Conservation (phyloP, 2,329 filamentous ascomycete species). For the Botrytis porri region DNA sequence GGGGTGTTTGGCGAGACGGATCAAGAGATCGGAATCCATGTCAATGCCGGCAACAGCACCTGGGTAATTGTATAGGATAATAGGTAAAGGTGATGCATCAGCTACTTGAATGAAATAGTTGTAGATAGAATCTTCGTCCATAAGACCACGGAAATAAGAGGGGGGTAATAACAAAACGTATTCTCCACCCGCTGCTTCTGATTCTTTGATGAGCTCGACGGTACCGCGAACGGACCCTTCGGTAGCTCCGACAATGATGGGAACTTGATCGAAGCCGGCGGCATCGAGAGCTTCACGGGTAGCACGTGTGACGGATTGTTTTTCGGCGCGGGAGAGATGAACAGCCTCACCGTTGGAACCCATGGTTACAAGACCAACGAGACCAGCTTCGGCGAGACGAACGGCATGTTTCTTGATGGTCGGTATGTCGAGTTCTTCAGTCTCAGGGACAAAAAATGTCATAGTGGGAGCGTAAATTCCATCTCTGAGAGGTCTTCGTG, state of each 20-base stretch:
- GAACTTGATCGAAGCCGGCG: constrained; percentile 71
- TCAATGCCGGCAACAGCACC: constrained; percentile 84
- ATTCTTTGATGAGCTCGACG: constrained; percentile 68
- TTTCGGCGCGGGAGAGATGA: constrained; percentile 77
- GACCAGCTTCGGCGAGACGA: constrained; percentile 71
- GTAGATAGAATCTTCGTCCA: constrained; percentile 67
- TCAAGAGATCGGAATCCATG: constrained; percentile 84
- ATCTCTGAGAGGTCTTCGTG: constrained; percentile 62
- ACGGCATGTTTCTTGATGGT: constrained; percentile 78
- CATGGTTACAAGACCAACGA: constrained; percentile 81
- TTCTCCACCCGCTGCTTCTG: constrained; percentile 68
- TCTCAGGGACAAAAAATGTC: constrained; percentile 83
- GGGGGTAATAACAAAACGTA: constrained; percentile 78
- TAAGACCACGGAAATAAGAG: constrained; percentile 76
- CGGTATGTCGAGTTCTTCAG: constrained; percentile 79
- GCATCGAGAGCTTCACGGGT: constrained; percentile 79
- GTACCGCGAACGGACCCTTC: constrained; percentile 80
- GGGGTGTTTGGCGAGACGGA: constrained; percentile 72
- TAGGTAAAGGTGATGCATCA: constrained; percentile 69
- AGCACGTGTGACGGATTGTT: constrained; percentile 68
- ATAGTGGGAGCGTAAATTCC: constrained; percentile 87
- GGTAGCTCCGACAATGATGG: constrained; percentile 78
- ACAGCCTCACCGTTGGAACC: constrained; percentile 89
- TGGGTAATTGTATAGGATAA: constrained; percentile 89
- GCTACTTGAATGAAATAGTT: constrained; percentile 67